Conservation (phyloP, 2,329 filamentous ascomycete species). For the Colletotrichum limetticola region DNA sequence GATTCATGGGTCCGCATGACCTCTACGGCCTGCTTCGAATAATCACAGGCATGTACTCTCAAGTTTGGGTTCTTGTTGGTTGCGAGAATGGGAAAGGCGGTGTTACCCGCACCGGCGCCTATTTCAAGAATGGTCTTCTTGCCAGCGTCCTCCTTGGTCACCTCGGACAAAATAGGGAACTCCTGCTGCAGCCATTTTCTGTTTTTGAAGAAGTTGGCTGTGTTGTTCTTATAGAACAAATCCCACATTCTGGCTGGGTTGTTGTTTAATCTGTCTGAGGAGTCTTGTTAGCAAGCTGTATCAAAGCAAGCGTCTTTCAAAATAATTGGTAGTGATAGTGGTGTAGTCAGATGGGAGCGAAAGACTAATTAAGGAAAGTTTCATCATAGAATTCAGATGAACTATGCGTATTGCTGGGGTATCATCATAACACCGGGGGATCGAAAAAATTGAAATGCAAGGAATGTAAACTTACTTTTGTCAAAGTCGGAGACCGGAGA, state of each 20-base stretch:
- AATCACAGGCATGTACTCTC: constrained; percentile 94
- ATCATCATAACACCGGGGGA: constrained; percentile 42
- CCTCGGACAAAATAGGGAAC: constrained; percentile 85
- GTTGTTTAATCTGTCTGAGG: constrained; percentile 81
- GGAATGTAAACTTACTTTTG: constrained; percentile 68
- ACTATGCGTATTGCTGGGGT: constrained; percentile 60
- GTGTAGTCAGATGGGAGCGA: constrained; percentile 77
- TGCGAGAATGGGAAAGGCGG: constrained; percentile 88
- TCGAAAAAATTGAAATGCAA: not conserved
- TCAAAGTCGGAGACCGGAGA: constrained; percentile 94
- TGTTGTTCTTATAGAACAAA: constrained; percentile 97
- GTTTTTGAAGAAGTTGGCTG: constrained; percentile 98
- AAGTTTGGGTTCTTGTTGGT: constrained; percentile 85
- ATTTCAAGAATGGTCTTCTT: constrained; percentile 84
- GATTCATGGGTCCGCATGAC: constrained; percentile 85
- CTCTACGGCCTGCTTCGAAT: constrained; percentile 93
- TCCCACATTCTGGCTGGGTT: constrained; percentile 98
- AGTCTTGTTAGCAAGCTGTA: constrained; percentile 50
- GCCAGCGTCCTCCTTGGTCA: constrained; percentile 78
- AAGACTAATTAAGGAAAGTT: constrained; percentile 69
- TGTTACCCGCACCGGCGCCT: constrained; percentile 95
- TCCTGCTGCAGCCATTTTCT: constrained; percentile 97
- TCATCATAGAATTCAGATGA: constrained; percentile 70
- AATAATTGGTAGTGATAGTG: constrained; percentile 33
- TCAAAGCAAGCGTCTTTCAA: constrained; percentile 26